Conservation (phyloP, 1,284 basidiomycete species). For the Trichosporon ovoides region DNA sequence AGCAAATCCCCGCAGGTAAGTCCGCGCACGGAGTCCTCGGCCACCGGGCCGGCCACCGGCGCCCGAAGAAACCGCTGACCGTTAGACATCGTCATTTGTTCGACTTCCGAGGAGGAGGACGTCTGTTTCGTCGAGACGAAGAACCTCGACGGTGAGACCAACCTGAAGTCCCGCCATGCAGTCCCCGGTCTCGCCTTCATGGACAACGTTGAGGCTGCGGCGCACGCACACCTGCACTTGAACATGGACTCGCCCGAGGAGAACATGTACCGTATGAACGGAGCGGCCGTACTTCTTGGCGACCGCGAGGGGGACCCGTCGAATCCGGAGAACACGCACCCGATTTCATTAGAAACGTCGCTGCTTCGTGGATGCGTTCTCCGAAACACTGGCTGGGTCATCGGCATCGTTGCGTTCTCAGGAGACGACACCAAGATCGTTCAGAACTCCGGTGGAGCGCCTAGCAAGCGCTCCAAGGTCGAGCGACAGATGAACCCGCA, state of each 20-base stretch:
- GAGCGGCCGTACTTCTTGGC: slow-evolving; percentile 60
- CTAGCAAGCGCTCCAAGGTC: slow-evolving; percentile 86
- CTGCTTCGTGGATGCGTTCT: slow-evolving; percentile 88
- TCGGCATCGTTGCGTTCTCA: slow-evolving; percentile 85
- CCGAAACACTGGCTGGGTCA: slow-evolving; percentile 86
- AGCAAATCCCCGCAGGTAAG: slow-evolving; percentile 73
- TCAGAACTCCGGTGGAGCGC: slow-evolving; percentile 87
- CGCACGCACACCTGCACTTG: slow-evolving; percentile 58
- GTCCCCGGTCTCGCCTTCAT: slow-evolving; percentile 69
- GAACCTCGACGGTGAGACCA: slow-evolving; percentile 95
- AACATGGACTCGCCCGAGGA: slow-evolving; percentile 84
- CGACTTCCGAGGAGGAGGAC: slow-evolving; percentile 97
- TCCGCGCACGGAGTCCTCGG: no score
- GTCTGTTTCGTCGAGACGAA: slow-evolving; percentile 96
- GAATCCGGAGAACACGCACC: slow-evolving; percentile 52
- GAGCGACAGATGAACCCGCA: slow-evolving; percentile 98
- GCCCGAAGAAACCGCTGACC: not conserved
- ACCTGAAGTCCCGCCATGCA: slow-evolving; percentile 87
- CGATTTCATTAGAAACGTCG: slow-evolving; percentile 77
- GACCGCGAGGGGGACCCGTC: slow-evolving; percentile 45
- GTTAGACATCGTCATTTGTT: slow-evolving; percentile 82
- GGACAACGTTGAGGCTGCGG: slow-evolving; percentile 54
- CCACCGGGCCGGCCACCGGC: no score
- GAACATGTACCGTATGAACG: slow-evolving; percentile 91
- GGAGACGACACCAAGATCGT: slow-evolving; percentile 91